Evolutionary conservation across 768 basidiomycete species (phyloP), one percentile per base, ranked within the genome.

Genomic region (Termitomyces sp.): DNA sequence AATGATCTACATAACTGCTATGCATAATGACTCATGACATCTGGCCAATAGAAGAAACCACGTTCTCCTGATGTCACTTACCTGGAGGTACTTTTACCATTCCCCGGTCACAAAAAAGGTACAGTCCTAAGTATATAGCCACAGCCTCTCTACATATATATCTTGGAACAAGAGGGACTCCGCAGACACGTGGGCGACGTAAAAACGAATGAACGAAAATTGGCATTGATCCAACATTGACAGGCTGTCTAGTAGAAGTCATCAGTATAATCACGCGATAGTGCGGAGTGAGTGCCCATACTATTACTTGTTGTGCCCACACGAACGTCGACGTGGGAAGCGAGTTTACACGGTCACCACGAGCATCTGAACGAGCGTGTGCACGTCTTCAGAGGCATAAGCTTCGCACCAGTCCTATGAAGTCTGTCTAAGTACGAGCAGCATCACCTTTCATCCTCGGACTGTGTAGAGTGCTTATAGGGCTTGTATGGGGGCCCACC

Each of bases 251-350:
- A 42, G 22, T 46, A 32, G 11, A 35, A 46, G 42, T 22, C 42
- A 35, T 16, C n/a, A n/a, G n/a, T 13, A 13, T 2, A 38, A 58
- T 62, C 52, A 28, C 61, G 54, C 55, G 52, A 39, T 50, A 18
- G 35, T 52, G 36, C 45, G 36, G n/a, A 42, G 54, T 28, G 4
- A 28, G 28, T 28, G 28, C 16, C 24, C 18, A n/a, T 32, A 38
- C 28, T 28, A 24, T 5, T 8, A 35, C n/a, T n/a, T n/a, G n/a
- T 16, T 22, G 6, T 58, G 33, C 35, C 20, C 61, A 55, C 50
- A 62, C 54, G 51, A 28, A 48, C 36, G 35, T 44, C 48, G 18
- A 51, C 11, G 61, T 55, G 51, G 52, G 61, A 62, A 62, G 35
- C 22, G 11, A 15, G 51, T 35, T 52, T 36, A 35, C 18, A 50